Evolutionary conservation across 495 filamentous ascomycete species (phyloP).

Genomic region (Talaromyces trachyspermus): DNA sequence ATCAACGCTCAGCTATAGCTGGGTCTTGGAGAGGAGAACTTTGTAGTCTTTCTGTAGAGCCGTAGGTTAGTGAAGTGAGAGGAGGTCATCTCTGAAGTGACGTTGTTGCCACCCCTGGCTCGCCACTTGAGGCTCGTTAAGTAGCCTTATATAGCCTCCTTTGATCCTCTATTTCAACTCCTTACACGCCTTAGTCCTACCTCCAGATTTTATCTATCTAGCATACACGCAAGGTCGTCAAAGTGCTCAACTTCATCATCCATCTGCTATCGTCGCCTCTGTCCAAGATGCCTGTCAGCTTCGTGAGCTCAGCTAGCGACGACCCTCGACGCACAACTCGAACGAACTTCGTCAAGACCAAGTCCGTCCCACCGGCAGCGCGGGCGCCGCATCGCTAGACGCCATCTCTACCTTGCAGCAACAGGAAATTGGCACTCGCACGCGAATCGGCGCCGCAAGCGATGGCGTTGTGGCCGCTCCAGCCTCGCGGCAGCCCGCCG

Average conservation of each 20-base stretch:
- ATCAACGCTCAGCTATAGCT: conserved; percentile 40
- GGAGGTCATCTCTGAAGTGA: background rate
- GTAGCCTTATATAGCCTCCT: background rate
- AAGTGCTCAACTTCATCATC: background rate
- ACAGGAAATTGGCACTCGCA: conserved; percentile 8
- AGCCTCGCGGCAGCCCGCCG: conserved; percentile 6
- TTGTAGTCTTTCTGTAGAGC: background rate
- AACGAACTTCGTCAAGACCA: background rate
- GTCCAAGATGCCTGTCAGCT: conserved; percentile 25
- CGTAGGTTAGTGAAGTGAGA: background rate
- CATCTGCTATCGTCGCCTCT: background rate
- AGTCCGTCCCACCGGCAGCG: conserved; percentile 8
- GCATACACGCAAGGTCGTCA: background rate
- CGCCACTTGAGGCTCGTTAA: background rate
- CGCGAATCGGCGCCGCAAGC: conserved; percentile 9
- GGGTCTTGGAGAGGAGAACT: conserved; percentile 44
- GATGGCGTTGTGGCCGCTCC: conserved; percentile 14
- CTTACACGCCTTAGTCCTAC: too few species aligned
- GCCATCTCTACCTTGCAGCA: conserved; percentile 9
- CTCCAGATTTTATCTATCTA: background rate
- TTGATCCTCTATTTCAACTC: background rate
- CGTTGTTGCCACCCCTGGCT: background rate
- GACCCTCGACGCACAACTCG: conserved; percentile 6
- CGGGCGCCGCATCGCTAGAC: conserved; percentile 14
- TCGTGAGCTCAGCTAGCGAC: conserved; percentile 14